Conservation (phyloP, 2,329 filamentous ascomycete genomes). For the Aspergillus sp. region DNA sequence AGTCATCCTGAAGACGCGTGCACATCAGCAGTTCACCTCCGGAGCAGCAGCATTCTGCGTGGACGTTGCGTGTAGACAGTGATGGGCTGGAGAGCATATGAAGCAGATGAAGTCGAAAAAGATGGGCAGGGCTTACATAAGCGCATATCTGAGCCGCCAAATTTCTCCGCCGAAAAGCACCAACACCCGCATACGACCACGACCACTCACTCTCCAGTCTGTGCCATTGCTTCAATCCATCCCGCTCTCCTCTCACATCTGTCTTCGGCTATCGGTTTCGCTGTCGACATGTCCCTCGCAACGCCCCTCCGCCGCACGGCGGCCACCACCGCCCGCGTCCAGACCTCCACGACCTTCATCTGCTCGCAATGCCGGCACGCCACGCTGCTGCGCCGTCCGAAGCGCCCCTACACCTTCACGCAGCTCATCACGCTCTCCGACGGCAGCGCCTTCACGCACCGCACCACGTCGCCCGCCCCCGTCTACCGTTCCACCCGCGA, state of each 20-base stretch:
- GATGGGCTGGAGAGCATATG: not conserved
- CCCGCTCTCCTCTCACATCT: not conserved
- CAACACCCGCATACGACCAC: not conserved
- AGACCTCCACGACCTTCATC: conserved; percentile 40
- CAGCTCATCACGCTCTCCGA: conserved; percentile 91
- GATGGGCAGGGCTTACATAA: conserved; percentile 32
- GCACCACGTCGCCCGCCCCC: conserved; percentile 52
- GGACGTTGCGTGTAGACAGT: not conserved
- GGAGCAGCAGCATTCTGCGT: not conserved
- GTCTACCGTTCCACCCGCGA: conserved; percentile 71
- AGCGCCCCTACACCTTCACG: conserved; percentile 94
- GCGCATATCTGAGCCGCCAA: conserved; percentile 19
- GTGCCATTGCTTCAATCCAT: conserved; percentile 1
- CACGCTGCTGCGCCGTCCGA: conserved; percentile 81
- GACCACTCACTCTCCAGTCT: conserved; percentile 9
- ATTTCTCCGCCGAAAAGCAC: conserved; percentile 31
- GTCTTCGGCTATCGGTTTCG: not conserved
- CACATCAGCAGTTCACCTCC: not conserved
- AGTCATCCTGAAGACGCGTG: not conserved
- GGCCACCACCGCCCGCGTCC: conserved; percentile 22
- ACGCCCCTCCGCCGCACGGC: conserved; percentile 36
- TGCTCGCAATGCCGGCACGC: conserved; percentile 72
- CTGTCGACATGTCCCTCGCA: conserved; percentile 33
- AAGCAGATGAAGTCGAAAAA: not conserved
- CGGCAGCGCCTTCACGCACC: conserved; percentile 69